Evolutionary conservation across 192 early-diverging fungal species (phyloP).

Genomic region (Coemansia sp.): DNA sequence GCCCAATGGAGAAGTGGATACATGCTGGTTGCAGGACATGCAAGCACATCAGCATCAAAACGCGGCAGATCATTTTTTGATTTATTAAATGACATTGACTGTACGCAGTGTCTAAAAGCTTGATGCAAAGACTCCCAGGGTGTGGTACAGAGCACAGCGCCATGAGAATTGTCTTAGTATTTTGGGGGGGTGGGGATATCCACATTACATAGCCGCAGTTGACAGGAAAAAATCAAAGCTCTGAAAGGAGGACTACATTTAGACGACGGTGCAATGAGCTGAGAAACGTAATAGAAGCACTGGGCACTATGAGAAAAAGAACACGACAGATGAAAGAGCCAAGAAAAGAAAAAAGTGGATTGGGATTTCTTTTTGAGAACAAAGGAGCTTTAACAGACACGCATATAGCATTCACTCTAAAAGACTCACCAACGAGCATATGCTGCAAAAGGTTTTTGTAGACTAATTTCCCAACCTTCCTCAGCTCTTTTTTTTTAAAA

Average conservation of each 20-base stretch:
- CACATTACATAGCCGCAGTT: too few relatives aligned
- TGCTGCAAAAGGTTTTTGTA: neutral
- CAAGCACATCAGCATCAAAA: too few relatives aligned
- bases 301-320: neutral
- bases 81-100: too few relatives aligned
- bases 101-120: too few relatives aligned
- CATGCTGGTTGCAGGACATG: too few relatives aligned
- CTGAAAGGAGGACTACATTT: neutral
- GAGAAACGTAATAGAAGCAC: too few relatives aligned
- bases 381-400: neutral
- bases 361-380: neutral
- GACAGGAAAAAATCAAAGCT: neutral
- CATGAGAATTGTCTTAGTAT: too few relatives aligned
- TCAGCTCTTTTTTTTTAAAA: neutral
- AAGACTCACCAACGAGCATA: neutral
- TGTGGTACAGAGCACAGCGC: neutral
- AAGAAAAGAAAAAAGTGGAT: neutral
- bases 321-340: neutral
- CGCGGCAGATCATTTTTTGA: too few relatives aligned
- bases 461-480: constrained; percentile 1
- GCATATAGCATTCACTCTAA: neutral
- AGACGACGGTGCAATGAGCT: neutral
- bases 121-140: too few relatives aligned
- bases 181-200: too few relatives aligned
- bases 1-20: too few relatives aligned